These are phyloP conservation scores for Ogataea ganodermae DNA, from an alignment of 805 yeast genomes.

Conservation along the genomic window DNA sequence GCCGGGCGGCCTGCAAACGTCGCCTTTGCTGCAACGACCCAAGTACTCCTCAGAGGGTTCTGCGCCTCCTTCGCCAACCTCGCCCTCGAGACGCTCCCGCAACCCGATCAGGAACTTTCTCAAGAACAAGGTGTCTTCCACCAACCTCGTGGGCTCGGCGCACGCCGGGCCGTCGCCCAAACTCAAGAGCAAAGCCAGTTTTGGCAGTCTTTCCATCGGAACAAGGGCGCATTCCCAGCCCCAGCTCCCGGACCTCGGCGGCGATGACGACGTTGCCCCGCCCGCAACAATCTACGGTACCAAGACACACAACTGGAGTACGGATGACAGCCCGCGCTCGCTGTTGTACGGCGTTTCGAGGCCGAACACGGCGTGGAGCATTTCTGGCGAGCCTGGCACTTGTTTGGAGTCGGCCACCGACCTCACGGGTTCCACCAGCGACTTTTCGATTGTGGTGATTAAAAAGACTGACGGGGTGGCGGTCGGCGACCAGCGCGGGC, in stretches of 20 bases:
- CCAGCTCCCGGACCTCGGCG: neutral
- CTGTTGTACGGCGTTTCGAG: slow-evolving; percentile 5
- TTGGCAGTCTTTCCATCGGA: slow-evolving; percentile 9
- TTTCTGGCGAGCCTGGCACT: too few relatives aligned
- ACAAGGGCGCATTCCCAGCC: neutral
- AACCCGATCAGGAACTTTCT: slow-evolving; percentile 31
- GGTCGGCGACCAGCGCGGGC: neutral
- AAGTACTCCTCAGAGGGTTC: slow-evolving; percentile 5
- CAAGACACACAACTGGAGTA: slow-evolving; percentile 34
- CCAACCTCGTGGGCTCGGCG: slow-evolving; percentile 12
- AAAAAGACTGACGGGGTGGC: slow-evolving; percentile 13
- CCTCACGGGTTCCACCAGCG: slow-evolving; percentile 21
- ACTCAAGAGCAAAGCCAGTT: slow-evolving; percentile 19
- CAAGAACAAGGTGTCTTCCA: slow-evolving; percentile 28
- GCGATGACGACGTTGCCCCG: slow-evolving; percentile 4
- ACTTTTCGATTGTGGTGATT: slow-evolving; percentile 28
- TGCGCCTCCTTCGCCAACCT: slow-evolving; percentile 17
- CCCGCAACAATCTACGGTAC: slow-evolving; percentile 35
- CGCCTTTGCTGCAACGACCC: slow-evolving; percentile 14
- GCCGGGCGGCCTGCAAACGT: slow-evolving; percentile 6
- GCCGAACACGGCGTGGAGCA: neutral
- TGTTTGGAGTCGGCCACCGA: too few relatives aligned
- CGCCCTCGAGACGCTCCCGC: slow-evolving; percentile 24
- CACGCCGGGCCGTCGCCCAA: slow-evolving; percentile 8
- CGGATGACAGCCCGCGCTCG: slow-evolving; percentile 24